A percentile compares a stretch with the other conserved stretches of the same genome.
phyloP scores from a whole-genome alignment of 208 protist genomes.

The Wallacemonas sp. region DNA sequence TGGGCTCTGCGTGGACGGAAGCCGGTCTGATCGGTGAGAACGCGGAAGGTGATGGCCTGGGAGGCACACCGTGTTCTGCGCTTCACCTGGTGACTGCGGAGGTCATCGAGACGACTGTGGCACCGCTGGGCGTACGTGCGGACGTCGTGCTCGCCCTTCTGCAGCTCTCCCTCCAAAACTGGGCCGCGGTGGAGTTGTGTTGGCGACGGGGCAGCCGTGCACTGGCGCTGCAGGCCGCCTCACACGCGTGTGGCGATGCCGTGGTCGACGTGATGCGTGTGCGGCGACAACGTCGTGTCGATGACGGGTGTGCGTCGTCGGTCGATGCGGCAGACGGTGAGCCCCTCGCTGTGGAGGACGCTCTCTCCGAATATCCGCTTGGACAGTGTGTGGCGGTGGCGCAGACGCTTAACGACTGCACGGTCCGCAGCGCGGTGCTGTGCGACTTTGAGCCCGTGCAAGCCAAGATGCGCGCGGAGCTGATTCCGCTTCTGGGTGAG shows the following conservation, averaged over 20 bases:
- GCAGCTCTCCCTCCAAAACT: conserved; percentile 56
- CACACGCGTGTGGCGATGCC: not conserved
- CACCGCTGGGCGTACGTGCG: not conserved
- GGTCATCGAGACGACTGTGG: not conserved
- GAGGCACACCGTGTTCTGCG: no score
- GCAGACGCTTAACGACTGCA: conserved; percentile 15
- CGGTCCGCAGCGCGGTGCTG: conserved; percentile 11
- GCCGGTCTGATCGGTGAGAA: not conserved
- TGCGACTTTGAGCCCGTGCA: conserved; percentile 19
- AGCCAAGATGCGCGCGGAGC: not conserved
- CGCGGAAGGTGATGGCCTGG: no score
- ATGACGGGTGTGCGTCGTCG: no score
- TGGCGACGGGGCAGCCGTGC: not conserved
- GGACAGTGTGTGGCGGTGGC: conserved; percentile 4
- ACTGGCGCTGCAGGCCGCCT: not conserved
- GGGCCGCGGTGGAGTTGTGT: conserved; percentile 41
- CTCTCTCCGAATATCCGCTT: no score
- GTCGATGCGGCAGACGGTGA: not conserved
- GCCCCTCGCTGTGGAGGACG: not conserved
- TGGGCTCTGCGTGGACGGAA: conserved; percentile 16
- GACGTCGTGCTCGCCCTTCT: conserved; percentile 30
- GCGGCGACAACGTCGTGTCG: no score
- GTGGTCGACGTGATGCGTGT: not conserved
- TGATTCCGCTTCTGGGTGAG: not conserved
- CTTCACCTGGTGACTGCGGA: not conserved